Percentiles rank a stretch among this genome's conserved stretches.
Evolutionary conservation across 2,329 filamentous ascomycete genomes (phyloP).

Genomic region (Raffaelea albimanens): DNA sequence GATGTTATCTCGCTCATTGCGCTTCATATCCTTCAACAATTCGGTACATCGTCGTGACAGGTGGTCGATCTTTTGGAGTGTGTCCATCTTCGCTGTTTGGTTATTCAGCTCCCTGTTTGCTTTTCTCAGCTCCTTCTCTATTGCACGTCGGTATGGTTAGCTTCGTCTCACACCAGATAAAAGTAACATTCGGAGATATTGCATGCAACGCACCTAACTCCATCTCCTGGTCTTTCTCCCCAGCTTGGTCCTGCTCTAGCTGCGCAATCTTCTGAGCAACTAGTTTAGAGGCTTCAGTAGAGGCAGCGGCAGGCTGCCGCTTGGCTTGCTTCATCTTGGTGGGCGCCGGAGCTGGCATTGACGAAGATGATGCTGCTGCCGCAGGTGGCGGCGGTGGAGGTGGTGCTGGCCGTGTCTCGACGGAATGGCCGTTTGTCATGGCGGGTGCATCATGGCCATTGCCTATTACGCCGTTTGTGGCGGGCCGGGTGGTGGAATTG

Average conservation of each 20-base stretch:
- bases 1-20: conserved; percentile 82
- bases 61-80: conserved; percentile 82
- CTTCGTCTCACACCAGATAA: background rate
- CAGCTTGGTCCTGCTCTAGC: conserved; percentile 84
- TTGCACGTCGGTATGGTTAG: background rate
- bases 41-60: conserved; percentile 88
- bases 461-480: conserved; percentile 20
- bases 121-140: conserved; percentile 89
- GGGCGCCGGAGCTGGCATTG: conserved; percentile 21
- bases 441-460: conserved; percentile 19
- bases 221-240: conserved; percentile 88
- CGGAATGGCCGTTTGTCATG: conserved; percentile 23
- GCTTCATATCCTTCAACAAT: conserved; percentile 88
- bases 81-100: conserved; percentile 83
- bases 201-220: conserved; percentile 64
- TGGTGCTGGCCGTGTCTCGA: conserved; percentile 31
- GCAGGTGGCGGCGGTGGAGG: conserved; percentile 27
- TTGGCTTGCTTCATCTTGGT: conserved; percentile 65
- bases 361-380: background rate
- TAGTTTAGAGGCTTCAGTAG: conserved; percentile 82
- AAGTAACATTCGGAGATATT: background rate
- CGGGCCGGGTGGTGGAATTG: conserved; percentile 22
- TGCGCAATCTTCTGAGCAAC: conserved; percentile 91
- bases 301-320: conserved; percentile 74
- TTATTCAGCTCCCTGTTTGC: conserved; percentile 84